These are phyloP conservation scores for Pichia gijzeniarum DNA, from an alignment of 805 yeast genomes.

Conservation along the genomic window DNA sequence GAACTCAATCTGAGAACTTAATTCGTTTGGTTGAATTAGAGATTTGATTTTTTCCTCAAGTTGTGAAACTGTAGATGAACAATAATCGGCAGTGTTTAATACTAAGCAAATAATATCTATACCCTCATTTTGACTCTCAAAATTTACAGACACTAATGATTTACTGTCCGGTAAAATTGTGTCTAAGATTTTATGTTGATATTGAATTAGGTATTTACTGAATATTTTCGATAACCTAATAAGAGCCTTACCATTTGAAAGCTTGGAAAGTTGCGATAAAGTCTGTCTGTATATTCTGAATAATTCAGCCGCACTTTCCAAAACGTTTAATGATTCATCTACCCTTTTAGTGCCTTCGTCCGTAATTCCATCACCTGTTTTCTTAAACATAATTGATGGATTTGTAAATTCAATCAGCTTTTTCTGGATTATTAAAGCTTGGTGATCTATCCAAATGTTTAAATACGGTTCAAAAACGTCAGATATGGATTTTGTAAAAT, in stretches of 20 bases:
- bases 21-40: constrained; percentile 31
- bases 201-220: constrained; percentile 56
- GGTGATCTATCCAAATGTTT: constrained; percentile 80
- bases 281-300: constrained; percentile 72
- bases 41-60: constrained; percentile 53
- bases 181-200: constrained; percentile 44
- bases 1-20: constrained; percentile 41
- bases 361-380: constrained; percentile 27
- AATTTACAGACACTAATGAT: constrained; percentile 27
- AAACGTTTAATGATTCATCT: constrained; percentile 39
- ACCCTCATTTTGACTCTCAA: constrained; percentile 46
- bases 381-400: constrained; percentile 45
- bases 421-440: constrained; percentile 54
- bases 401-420: constrained; percentile 62
- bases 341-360: constrained; percentile 18
- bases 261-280: constrained; percentile 61
- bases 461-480: constrained; percentile 80
- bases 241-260: constrained; percentile 43
- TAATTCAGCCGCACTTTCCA: constrained; percentile 82
- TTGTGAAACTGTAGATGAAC: constrained; percentile 71
- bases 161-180: constrained; percentile 40
- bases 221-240: constrained; percentile 55
- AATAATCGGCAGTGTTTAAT: constrained; percentile 85
- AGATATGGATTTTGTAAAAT: constrained; percentile 43
- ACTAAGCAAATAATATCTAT: constrained; percentile 62